Percentiles rank a stretch among this genome's conserved stretches.
Evolutionary conservation across 306 rosid species (phyloP).

Genomic region (Vigna angularis): DNA sequence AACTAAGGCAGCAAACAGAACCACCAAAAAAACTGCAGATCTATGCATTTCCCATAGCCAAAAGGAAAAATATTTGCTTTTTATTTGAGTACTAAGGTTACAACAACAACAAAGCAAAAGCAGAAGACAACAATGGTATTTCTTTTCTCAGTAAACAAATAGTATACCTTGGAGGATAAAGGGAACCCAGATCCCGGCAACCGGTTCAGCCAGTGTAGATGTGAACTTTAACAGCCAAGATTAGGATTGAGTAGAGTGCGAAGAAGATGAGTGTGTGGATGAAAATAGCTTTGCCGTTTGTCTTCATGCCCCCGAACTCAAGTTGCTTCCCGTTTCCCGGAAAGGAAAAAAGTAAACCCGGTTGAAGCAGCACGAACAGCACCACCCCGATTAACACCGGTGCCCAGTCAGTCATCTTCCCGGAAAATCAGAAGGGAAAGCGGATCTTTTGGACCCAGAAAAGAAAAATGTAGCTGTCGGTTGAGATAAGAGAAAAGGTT

Average conservation of each 20-base stretch:
- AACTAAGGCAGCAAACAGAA: not conserved
- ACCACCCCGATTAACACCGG: conserved; percentile 94
- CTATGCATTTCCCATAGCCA: not conserved
- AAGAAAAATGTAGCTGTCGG: conserved; percentile 1
- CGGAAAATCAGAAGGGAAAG: not conserved
- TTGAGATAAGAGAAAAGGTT: conserved; percentile 16
- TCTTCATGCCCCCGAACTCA: conserved; percentile 90
- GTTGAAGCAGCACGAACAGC: conserved; percentile 85
- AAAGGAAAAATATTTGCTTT: not conserved
- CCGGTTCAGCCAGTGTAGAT: conserved; percentile 78
- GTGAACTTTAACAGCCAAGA: conserved; percentile 78
- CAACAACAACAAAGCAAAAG: not conserved
- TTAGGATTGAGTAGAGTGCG: conserved; percentile 68
- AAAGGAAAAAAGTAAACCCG: conserved; percentile 79
- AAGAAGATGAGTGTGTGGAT: conserved; percentile 93
- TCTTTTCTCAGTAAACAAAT: not conserved
- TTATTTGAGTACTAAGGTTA: not conserved
- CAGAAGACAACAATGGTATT: conserved; percentile 20
- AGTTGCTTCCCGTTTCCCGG: conserved; percentile 76
- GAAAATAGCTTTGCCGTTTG: conserved; percentile 87
- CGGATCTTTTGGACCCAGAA: conserved; percentile 20
- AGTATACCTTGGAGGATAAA: not conserved
- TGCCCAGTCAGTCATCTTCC: conserved; percentile 90
- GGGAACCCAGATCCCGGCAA: conserved; percentile 25
- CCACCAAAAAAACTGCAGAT: conserved; percentile 21